These are phyloP conservation scores for Agarophyton chilense DNA, from an alignment of 23 red algal species.

Conservation along the genomic window DNA sequence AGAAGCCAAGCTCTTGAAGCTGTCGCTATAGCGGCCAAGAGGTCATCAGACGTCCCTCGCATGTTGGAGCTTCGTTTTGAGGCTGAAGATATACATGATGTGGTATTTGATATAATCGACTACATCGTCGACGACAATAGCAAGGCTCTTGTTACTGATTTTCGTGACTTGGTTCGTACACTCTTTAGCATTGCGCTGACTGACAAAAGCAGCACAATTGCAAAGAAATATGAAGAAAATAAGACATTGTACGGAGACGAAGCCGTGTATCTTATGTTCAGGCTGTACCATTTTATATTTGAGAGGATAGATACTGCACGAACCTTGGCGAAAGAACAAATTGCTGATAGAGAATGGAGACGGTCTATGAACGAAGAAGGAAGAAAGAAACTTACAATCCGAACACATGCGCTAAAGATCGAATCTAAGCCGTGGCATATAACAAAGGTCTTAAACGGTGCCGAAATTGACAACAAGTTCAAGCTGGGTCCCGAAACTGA, in stretches of 20 bases:
- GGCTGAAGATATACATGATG: slow-evolving; percentile 37
- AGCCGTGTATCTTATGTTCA: slow-evolving; percentile 82
- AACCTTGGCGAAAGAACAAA: slow-evolving; percentile 57
- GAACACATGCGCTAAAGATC: background rate
- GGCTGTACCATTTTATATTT: slow-evolving; percentile 79
- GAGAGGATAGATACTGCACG: slow-evolving; percentile 79
- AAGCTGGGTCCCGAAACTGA: slow-evolving; percentile 29
- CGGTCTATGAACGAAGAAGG: slow-evolving; percentile 17
- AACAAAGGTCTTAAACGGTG: background rate
- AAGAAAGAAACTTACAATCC: background rate
- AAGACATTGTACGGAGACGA: slow-evolving; percentile 90
- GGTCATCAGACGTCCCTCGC: background rate
- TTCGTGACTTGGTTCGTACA: background rate
- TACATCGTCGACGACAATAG: slow-evolving; percentile 30
- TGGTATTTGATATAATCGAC: slow-evolving; percentile 33
- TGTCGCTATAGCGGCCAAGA: slow-evolving; percentile 27
- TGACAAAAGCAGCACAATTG: background rate
- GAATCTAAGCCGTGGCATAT: slow-evolving; percentile 7
- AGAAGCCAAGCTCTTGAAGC: slow-evolving; percentile 49
- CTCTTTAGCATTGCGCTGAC: slow-evolving; percentile 1
- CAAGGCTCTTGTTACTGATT: slow-evolving; percentile 24
- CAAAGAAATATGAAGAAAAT: background rate
- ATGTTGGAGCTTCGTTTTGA: slow-evolving; percentile 42
- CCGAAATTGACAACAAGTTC: slow-evolving; percentile 34
- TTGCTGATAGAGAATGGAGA: slow-evolving; percentile 33